These are phyloP conservation scores for Rutstroemia sp. DNA, from an alignment of 2,329 filamentous ascomycete species.

Conservation along the genomic window DNA sequence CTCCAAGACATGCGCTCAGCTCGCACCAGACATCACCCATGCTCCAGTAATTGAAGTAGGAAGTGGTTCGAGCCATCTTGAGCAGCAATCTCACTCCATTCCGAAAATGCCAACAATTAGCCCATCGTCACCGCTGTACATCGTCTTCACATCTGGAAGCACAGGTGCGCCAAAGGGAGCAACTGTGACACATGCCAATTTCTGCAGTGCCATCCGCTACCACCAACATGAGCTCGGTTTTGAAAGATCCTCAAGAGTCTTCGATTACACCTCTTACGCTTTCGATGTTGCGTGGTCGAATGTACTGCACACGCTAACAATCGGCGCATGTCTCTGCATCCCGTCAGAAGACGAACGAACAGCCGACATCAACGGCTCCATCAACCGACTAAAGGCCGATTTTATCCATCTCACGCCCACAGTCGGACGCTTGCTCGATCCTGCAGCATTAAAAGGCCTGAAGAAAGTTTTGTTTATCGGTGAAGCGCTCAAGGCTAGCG, in stretches of 20 bases:
- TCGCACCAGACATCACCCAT: background rate
- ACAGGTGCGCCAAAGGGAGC: constrained; percentile 37
- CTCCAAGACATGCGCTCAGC: background rate
- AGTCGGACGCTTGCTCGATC: background rate
- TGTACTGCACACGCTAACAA: background rate
- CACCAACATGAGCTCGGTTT: background rate
- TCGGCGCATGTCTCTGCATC: background rate
- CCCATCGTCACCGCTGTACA: background rate
- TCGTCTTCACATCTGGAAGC: constrained; percentile 37
- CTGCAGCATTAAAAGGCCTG: background rate
- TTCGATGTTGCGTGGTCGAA: constrained; percentile 2
- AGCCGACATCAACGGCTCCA: background rate
- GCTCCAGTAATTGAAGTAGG: background rate
- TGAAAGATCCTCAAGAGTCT: background rate
- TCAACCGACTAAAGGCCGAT: background rate
- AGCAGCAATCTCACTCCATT: too few species aligned
- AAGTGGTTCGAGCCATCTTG: too few species aligned
- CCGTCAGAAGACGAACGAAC: background rate
- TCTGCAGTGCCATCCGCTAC: background rate
- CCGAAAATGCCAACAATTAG: background rate
- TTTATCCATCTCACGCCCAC: background rate
- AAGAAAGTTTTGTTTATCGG: background rate
- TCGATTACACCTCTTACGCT: constrained; percentile 1
- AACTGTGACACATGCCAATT: constrained; percentile 10
- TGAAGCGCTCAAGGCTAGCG: background rate